Evolutionary conservation across 106 monocot genomes (phyloP), one percentile per base, ranked within the genome.

Genomic region (Narthecium ossifragum): DNA sequence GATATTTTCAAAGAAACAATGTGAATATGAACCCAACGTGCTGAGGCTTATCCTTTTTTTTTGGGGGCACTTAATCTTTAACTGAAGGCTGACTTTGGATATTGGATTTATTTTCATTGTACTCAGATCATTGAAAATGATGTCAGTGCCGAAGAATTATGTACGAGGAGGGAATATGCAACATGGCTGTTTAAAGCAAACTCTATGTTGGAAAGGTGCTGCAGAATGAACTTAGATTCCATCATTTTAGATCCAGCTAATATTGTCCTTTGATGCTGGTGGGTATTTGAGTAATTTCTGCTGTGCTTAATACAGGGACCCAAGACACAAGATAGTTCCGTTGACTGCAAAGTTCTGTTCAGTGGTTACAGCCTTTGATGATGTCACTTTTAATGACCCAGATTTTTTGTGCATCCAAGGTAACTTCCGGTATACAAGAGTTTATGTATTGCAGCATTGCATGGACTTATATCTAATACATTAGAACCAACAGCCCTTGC

Each of bases 361-460:
- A 46, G 51, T 54, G 23, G 15, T 46, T 46, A 39, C 56, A 48
- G 93, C 89, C 48, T 94, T 94, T 83, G 85, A 94, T 71, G 93
- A 94, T 77, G 80, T 94, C 25, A 40, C 45, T 69, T 5, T 51
- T 30, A 37, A 70, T 70, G 93, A 94, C 59, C 83, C 82, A 31
- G 93, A 94, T 73, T 94, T 85, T 69, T 68, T 56, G 69, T 86
- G 55, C 40, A 94, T 94, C 65, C 93, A 94, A 75, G 85, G 93
- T 94, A 70, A 61, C 66, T 54, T 66, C 2, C 31, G 40, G 39
- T 45, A 3, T 2, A 33, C n/a, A 36, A 36, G 10, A 10, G 49
- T 20, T 49, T 49, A 8, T 22, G 49, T 49, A 20, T 49, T 2
- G 9, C 22, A 20, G 20, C 18, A 21, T 2, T 39, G 26, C 27